phyloP scores from a whole-genome alignment of 305 asterid genomes.

The Fraxinus dipetala region DNA sequence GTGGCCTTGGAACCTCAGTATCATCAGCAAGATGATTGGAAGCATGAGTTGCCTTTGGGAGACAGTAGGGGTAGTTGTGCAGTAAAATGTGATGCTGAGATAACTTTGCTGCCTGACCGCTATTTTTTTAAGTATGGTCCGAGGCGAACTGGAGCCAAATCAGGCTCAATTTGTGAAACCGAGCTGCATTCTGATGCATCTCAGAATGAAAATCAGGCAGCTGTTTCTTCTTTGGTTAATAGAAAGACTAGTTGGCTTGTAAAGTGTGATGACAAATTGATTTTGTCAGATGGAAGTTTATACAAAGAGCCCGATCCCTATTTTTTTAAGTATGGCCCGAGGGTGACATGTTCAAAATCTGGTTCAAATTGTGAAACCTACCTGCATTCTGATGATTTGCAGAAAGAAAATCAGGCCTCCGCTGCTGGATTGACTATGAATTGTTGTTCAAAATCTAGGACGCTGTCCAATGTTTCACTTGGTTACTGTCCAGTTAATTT shows the following conservation, averaged over 20 bases:
- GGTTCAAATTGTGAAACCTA: constrained; percentile 23
- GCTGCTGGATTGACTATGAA: constrained; percentile 33
- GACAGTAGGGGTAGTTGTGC: constrained; percentile 9
- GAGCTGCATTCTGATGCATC: constrained; percentile 18
- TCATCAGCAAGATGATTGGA: constrained; percentile 28
- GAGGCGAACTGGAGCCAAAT: constrained; percentile 36
- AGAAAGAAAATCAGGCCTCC: constrained; percentile 22
- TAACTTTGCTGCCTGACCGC: constrained; percentile 31
- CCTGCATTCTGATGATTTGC: constrained; percentile 23
- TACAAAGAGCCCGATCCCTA: constrained; percentile 29
- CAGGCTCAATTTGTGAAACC: constrained; percentile 19
- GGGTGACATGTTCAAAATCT: constrained; percentile 31
- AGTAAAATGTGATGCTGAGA: constrained; percentile 26
- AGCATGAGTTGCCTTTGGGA: constrained; percentile 12
- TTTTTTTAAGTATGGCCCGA: constrained; percentile 42
- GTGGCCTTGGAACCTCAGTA: constrained; percentile 21
- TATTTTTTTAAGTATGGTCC: constrained; percentile 46
- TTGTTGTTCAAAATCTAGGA: constrained; percentile 39
- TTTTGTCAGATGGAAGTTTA: constrained; percentile 23
- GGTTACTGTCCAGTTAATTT: constrained; percentile 27
- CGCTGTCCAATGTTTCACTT: constrained; percentile 34
- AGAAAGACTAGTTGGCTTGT: constrained; percentile 7
- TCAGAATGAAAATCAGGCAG: constrained; percentile 24
- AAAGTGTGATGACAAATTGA: constrained; percentile 26
- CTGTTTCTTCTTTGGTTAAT: constrained; percentile 24